phyloP scores from a whole-genome alignment of 176 grass and related monocot genomes.

The Poa pratensis region DNA sequence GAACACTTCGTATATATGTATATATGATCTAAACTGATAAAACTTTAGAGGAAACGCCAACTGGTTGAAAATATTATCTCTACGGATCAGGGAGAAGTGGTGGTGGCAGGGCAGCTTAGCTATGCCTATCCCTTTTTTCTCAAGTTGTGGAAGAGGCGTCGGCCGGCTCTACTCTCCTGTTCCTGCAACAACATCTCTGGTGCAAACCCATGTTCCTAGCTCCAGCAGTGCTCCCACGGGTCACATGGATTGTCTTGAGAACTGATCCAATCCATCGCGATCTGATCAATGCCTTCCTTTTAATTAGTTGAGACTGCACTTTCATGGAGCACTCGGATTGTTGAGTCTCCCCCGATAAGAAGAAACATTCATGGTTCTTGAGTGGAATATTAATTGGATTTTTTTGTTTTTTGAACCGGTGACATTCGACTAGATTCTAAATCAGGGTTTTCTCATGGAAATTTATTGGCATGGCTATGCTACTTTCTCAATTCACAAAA shows the following conservation, averaged over 20 bases:
- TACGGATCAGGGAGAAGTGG: background rate
- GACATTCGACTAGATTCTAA: too few relatives aligned
- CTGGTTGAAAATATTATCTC: background rate
- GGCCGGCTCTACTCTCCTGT: slow-evolving; percentile 4
- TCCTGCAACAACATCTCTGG: slow-evolving; percentile 21
- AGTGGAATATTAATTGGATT: too few relatives aligned
- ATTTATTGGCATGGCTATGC: too few relatives aligned
- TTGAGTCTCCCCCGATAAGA: background rate
- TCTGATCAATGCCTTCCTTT: background rate
- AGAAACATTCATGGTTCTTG: background rate
- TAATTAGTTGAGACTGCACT: background rate
- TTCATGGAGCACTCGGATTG: background rate
- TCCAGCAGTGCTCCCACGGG: background rate
- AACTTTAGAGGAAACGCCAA: background rate
- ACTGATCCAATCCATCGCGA: background rate
- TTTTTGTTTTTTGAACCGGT: too few relatives aligned
- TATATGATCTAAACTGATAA: background rate
- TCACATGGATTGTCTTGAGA: slow-evolving; percentile 17
- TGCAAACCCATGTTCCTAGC: slow-evolving; percentile 19
- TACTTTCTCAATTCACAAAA: too few relatives aligned
- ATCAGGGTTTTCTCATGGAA: too few relatives aligned
- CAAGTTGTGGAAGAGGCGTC: background rate
- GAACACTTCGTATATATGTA: background rate
- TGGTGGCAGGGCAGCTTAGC: too few relatives aligned
- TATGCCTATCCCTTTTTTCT: too few relatives aligned